Evolutionary conservation across 495 filamentous ascomycete species (phyloP), one percentile per base, ranked within the genome.

Genomic region (Penicillium robsamsonii): DNA sequence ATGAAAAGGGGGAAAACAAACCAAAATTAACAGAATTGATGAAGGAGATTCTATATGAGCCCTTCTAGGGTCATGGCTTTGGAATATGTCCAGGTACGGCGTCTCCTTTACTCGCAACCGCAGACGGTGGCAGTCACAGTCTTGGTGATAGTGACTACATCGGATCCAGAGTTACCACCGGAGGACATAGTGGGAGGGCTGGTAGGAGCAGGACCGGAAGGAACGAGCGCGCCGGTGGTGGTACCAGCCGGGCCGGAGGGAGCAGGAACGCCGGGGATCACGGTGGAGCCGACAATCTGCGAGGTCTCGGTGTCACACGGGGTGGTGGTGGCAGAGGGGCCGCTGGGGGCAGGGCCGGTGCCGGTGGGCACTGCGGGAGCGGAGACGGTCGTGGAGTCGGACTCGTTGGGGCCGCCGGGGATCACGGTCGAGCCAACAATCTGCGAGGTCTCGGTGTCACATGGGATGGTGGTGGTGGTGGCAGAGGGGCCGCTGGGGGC

Each of bases 51-150:
- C 27, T 49, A 22, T 33, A 42, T 15, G 18, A 42, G 45, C 5
- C 20, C 13, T 17, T 50, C 37, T 42, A 5, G 9, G 17, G 30
- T 22, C 18, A n/a, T 46, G 40, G 20, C 24, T 29, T 22, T 30
- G 15, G 38, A 55, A 24, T 50, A 40, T 29, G 35, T 50, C 46
- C 49, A 37, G 22, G 17, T 30, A 43, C 10, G 22, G 10, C 13
- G 27, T 30, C 49, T 43, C 10, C 60, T 67, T 50, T 64, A 64
- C 50, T 62, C 50, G 58, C 66, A 64, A 52, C 47, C 50, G 60
- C 66, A 72, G 54, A 64, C 63, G 42, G 67, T 66, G 35, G 64
- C 60, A 58, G 65, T 72, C 20, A 69, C 63, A 37, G 65, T 72
- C 54, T 63, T 56, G 52, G 68, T 74, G 38, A 69, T 42, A 41